phyloP scores from a whole-genome alignment of 148 eudicot species.

The Silene latifolia region DNA sequence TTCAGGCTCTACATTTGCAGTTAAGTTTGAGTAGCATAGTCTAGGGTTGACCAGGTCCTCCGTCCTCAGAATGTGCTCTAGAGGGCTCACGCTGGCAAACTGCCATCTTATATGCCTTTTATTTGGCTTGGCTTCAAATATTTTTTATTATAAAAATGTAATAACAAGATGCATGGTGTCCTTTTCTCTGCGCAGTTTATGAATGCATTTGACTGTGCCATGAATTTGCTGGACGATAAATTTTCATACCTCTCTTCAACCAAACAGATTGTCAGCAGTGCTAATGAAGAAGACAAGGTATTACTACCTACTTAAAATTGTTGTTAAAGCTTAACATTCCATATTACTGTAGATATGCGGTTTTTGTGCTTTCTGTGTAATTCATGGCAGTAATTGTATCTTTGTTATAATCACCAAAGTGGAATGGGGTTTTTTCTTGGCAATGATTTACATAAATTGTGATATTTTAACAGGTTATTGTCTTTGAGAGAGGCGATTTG shows the following conservation, averaged over 20 bases:
- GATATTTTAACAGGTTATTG: constrained; percentile 65
- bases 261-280: constrained; percentile 82
- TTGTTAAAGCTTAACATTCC: not conserved
- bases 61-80: not conserved
- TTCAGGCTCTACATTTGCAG: not conserved
- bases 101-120: not conserved
- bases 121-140: not conserved
- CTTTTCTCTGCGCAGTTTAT: constrained; percentile 47
- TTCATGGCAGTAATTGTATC: not conserved
- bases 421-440: not conserved
- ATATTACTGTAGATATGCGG: not conserved
- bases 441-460: not conserved
- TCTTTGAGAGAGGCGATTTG: constrained; percentile 89
- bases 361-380: not conserved
- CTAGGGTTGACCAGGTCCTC: not conserved
- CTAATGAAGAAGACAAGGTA: constrained; percentile 85
- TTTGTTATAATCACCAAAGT: not conserved
- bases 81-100: not conserved
- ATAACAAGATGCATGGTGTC: not conserved
- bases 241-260: constrained; percentile 66
- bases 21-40: not conserved
- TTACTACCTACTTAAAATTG: not conserved
- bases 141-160: not conserved
- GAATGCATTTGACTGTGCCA: constrained; percentile 82
- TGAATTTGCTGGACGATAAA: constrained; percentile 87